Base-by-base conservation (phyloP, 2,329 filamentous ascomycete genomes). In the Cladosporium halotolerans region DNA sequence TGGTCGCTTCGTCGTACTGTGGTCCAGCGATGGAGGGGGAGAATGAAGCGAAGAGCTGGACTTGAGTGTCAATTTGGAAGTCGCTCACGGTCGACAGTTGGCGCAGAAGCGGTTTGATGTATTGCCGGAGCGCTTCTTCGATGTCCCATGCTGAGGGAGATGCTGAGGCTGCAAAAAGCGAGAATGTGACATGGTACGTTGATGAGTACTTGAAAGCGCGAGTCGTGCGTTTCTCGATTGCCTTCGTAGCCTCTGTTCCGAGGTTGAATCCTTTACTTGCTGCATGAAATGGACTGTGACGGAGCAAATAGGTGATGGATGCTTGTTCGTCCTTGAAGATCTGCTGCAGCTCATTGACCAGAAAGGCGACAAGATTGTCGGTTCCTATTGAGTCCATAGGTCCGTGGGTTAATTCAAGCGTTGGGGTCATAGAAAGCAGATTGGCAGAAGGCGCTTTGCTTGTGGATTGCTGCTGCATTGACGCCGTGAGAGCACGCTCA, bases 131-230 rank as follows among this genome's bases (percentile, higher is more conserved):
- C 0, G 92, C 90, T 34, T 79, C 72, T 59, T 96, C 87, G 47
- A 97, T 89, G 49, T 95, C 89, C 93, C 93, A 99, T 9, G 85
- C 86, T 32, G 87, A 95, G 2, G 93, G 93, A 0, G 76, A 70
- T 1, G 86, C 80, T 1, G 84, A 84, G 10, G 87, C 86, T 0
- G 89, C 93, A 68, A 99, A 97, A 3, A 99, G 78, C 0, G 93
- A 99, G 66, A 99, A 96, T 0, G 91, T 96, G 28, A 99, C 76
- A 67, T 99, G 93, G 68, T 97, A 99, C 0, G 89, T 95, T 11
- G 91, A 84, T 3, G 93, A 86, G 68, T 96, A 95, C 67, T 92
- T 95, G 65, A 97, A 80, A 0, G 90, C 89, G 47, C 90, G 80
- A 2, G 88, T 93, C 34, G 88, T 88, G 57, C 90, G 86, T 52